Percentiles rank a stretch among this genome's conserved stretches.
Conservation (phyloP, 2,329 filamentous ascomycete genomes). For the Cercospora sesami region DNA sequence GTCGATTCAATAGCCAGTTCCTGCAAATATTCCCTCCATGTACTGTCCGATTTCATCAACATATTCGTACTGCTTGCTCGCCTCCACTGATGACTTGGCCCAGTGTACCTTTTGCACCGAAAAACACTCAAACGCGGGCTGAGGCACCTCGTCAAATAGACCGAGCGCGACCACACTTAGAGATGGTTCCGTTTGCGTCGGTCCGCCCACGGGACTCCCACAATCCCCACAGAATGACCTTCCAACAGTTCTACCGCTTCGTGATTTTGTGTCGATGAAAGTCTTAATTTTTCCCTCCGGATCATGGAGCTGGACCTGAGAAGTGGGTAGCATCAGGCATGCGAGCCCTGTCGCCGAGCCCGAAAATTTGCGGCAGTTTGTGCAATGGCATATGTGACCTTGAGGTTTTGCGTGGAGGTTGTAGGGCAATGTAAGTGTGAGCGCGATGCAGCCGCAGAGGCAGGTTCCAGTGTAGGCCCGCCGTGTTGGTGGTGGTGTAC, state of each 20-base stretch:
- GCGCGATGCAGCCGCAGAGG: constrained; percentile 38
- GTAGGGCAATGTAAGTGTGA: constrained; percentile 33
- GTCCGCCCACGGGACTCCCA: constrained; percentile 21
- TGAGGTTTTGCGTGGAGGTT: constrained; percentile 45
- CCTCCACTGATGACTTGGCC: neutral
- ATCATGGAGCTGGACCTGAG: constrained; percentile 18
- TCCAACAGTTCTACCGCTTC: constrained; percentile 21
- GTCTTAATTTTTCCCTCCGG: constrained; percentile 19
- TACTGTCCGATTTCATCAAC: constrained; percentile 9
- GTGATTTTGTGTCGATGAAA: constrained; percentile 21
- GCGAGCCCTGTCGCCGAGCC: constrained; percentile 31
- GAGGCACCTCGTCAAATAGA: constrained; percentile 22
- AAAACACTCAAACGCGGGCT: constrained; percentile 23
- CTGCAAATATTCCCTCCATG: neutral
- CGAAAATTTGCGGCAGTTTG: constrained; percentile 48
- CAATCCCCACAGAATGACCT: constrained; percentile 26
- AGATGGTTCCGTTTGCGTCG: neutral
- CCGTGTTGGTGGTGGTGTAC: neutral
- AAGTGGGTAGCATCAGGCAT: constrained; percentile 18
- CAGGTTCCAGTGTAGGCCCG: constrained; percentile 22
- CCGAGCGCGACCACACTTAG: constrained; percentile 23
- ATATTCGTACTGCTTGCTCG: neutral
- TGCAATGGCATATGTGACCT: constrained; percentile 49
- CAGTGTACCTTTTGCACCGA: constrained; percentile 4
- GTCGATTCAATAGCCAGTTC: neutral